phyloP scores from a whole-genome alignment of 169 alveolate species.

The Besnoitia besnoiti region DNA sequence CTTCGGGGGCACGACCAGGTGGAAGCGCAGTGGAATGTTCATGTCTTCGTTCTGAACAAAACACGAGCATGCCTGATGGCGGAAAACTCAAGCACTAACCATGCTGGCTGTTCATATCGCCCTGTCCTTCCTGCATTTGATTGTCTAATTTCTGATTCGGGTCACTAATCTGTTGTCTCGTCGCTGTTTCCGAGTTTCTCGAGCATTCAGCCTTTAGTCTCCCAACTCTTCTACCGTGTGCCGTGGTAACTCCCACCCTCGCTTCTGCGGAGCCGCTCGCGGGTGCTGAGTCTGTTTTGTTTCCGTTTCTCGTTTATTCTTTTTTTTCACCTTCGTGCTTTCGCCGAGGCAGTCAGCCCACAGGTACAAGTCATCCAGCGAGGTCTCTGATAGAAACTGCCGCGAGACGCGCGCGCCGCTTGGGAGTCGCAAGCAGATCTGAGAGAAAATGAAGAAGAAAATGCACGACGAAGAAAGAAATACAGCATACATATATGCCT shows the following conservation, averaged over 20 bases:
- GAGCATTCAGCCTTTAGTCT: no score
- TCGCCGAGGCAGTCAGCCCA: conserved; percentile 35
- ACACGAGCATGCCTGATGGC: no score
- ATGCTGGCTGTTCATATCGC: neutral
- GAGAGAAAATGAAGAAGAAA: neutral
- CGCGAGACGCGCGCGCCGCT: neutral
- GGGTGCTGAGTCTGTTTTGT: neutral
- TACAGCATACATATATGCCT: neutral
- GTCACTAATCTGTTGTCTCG: no score
- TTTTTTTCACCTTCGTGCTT: neutral
- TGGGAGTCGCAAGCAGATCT: conserved; percentile 5
- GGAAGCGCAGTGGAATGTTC: conserved; percentile 5
- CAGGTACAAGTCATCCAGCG: conserved; percentile 11
- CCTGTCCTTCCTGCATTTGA: neutral
- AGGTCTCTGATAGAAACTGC: neutral
- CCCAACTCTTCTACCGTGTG: no score
- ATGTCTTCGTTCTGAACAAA: neutral
- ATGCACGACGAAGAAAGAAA: neutral
- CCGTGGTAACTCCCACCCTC: no score
- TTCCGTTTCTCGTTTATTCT: neutral
- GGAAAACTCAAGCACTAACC: no score
- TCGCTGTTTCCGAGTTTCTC: no score
- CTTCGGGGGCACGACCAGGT: conserved; percentile 32
- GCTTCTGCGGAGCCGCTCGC: no score
- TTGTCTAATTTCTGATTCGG: no score